Conservation (phyloP, 345 rosid genomes). For the Ceriops decandra region DNA sequence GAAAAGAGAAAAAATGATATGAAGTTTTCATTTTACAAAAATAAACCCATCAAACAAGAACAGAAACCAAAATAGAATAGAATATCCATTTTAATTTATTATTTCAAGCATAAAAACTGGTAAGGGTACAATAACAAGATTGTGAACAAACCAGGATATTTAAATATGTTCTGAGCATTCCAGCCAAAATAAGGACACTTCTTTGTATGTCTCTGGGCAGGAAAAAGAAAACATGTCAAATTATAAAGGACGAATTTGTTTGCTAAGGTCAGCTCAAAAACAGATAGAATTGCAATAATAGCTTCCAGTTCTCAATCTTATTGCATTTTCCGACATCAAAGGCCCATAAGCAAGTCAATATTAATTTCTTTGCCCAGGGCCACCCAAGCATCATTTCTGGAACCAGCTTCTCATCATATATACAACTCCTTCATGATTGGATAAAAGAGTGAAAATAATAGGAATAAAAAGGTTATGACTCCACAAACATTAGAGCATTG, state of each 20-base stretch:
- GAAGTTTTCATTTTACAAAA: constrained; percentile 2
- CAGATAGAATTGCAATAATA: neutral
- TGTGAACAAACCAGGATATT: constrained; percentile 72
- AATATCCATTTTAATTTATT: neutral
- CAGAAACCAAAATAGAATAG: constrained; percentile 2
- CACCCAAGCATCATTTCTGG: neutral
- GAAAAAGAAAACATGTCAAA: constrained; percentile 7
- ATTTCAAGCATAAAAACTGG: neutral
- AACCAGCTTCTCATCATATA: neutral
- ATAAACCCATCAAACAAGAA: neutral
- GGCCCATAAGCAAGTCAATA: neutral
- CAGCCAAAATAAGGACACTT: constrained; percentile 62
- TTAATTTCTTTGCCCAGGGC: neutral
- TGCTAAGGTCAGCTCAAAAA: neutral
- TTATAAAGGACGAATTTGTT: neutral
- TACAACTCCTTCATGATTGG: neutral
- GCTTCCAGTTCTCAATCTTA: neutral
- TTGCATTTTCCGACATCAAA: neutral
- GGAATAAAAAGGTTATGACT: neutral
- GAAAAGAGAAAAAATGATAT: constrained; percentile 1
- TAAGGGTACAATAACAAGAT: constrained; percentile 9
- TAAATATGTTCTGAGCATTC: constrained; percentile 85
- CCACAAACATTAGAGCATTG: neutral
- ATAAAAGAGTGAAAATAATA: neutral
- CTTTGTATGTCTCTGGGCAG: constrained; percentile 63